A percentile compares a stretch with the other conserved stretches of the same genome.
phyloP scores from a whole-genome alignment of 2,329 filamentous ascomycete genomes.

The Phoma sp. region DNA sequence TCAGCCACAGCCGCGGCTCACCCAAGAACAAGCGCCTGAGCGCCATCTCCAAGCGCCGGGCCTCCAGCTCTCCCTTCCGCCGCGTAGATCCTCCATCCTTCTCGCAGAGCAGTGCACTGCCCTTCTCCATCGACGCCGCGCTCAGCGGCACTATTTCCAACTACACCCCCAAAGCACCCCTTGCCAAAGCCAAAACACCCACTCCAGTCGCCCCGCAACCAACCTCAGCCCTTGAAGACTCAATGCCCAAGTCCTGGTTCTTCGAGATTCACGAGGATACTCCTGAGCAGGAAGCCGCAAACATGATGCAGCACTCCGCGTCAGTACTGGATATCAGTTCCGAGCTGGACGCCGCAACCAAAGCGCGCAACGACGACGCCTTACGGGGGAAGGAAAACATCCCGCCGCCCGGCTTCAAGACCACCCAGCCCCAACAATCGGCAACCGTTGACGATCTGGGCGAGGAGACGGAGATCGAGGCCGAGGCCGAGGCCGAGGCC shows the following conservation, averaged over 20 bases:
- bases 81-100: conserved; percentile 75
- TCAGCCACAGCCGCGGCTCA: conserved; percentile 69
- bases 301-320: conserved; percentile 89
- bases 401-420: conserved; percentile 64
- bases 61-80: conserved; percentile 64
- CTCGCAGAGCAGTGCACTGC: conserved; percentile 57
- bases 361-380: conserved; percentile 61
- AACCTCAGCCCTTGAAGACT: conserved; percentile 56
- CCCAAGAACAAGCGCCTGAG: conserved; percentile 74
- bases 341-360: conserved; percentile 75
- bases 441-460: conserved; percentile 15
- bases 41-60: conserved; percentile 71
- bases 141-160: conserved; percentile 75
- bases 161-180: conserved; percentile 57
- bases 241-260: conserved; percentile 71
- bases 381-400: conserved; percentile 89
- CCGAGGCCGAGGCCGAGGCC: neutral
- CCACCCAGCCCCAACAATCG: conserved; percentile 23
- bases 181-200: conserved; percentile 39
- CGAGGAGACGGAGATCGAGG: conserved; percentile 19
- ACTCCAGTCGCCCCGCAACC: too few relatives aligned
- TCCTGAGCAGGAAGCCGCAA: conserved; percentile 87
- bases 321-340: conserved; percentile 86
- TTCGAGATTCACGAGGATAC: conserved; percentile 96
- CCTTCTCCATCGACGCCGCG: conserved; percentile 85